Base-by-base conservation (phyloP, 495 filamentous ascomycete species). In the Penicillium steckii region DNA sequence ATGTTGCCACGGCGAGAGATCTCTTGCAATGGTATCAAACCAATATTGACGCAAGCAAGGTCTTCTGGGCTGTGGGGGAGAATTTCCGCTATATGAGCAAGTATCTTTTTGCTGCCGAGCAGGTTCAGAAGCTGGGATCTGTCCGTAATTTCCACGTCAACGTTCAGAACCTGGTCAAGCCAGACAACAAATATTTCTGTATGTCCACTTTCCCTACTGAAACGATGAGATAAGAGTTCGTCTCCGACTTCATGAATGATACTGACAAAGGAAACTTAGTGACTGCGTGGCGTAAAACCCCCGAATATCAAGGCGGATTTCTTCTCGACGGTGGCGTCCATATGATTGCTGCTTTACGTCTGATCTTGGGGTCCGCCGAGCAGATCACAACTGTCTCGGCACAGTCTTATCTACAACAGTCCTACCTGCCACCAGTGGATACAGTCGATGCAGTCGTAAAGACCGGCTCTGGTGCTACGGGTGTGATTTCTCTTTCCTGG, bases 241-340 rank as follows among this genome's bases (percentile, higher is more conserved):
- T 4, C 8, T 13, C 10, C 10, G 29, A 3, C n/a, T 13, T 32
- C 8, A 1, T 3, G 29, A 32, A 38, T 38, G 13, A 19, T 41
- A 9, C 38, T 41, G 19, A 41, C 38, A 17, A 37, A 7, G 13
- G 18, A 23, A 35, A 21, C 27, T 15, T n/a, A 75, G 72, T 87
- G 47, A 95, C 90, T 2, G 70, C 75, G 43, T 94, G 89, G 89
- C 82, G 89, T 17, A 89, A 86, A 59, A 78, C 52, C 12, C 89
- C 89, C 0, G 69, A 77, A 27, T 80, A 91, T 59, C 86, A 90
- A 62, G 89, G 88, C 21, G 89, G 89, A 17, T 94, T 91, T 59
- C 62, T 91, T 17, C 72, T 93, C 1, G 89, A 92, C 55, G 89
- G 85, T 3, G 88, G 89, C 3, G 82, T 94, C 6, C 89, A 92